phyloP scores from a whole-genome alignment of 2,329 filamentous ascomycete species.

The Thelonectria olida region DNA sequence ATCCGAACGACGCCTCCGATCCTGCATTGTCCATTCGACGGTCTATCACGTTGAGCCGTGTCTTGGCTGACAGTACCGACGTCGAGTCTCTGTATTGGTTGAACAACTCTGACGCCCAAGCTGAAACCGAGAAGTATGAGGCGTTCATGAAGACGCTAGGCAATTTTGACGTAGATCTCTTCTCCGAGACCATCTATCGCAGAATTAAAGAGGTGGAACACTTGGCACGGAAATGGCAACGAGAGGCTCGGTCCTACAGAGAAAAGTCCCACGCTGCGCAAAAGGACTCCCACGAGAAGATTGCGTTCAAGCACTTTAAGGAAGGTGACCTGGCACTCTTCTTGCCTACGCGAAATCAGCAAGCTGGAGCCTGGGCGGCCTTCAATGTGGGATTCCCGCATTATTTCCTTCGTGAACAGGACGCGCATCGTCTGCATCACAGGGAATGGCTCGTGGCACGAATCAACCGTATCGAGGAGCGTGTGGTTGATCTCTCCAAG shows the following conservation, averaged over 20 bases:
- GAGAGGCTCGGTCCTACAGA: constrained; percentile 85
- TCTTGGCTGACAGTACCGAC: constrained; percentile 69
- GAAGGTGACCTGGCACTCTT: constrained; percentile 95
- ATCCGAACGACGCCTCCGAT: constrained; percentile 67
- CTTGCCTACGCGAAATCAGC: constrained; percentile 92
- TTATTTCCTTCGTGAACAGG: constrained; percentile 94
- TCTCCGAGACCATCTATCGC: constrained; percentile 86
- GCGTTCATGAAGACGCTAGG: constrained; percentile 78
- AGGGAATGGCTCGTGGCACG: constrained; percentile 97
- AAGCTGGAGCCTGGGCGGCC: constrained; percentile 94
- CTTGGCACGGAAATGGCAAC: constrained; percentile 91
- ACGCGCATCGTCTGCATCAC: constrained; percentile 82
- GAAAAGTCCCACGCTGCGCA: constrained; percentile 85
- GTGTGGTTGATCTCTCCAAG: constrained; percentile 90
- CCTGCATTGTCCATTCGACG: constrained; percentile 61
- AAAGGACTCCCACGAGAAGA: constrained; percentile 92
- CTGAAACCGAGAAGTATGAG: constrained; percentile 78
- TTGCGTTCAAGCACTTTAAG: constrained; percentile 95
- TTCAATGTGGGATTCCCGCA: constrained; percentile 98
- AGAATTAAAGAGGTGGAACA: constrained; percentile 94
- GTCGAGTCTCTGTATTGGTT: constrained; percentile 86
- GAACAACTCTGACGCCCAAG: constrained; percentile 69
- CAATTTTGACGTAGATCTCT: constrained; percentile 83
- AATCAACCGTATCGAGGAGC: constrained; percentile 90
- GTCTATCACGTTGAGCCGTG: constrained; percentile 64